Conservation (phyloP, 306 rosid species). For the Rosa persica region DNA sequence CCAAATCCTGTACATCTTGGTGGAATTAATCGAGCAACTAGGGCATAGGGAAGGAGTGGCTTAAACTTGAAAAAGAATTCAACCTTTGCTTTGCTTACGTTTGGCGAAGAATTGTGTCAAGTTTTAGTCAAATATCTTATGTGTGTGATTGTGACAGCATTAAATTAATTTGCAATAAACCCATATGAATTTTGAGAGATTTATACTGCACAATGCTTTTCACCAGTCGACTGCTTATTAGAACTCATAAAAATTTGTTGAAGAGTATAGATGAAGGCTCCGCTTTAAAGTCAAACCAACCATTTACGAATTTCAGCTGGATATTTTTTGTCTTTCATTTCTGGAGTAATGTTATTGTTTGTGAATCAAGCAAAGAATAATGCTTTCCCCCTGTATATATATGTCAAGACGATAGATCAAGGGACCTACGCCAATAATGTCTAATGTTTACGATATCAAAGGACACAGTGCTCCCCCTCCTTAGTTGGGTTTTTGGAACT, state of each 20-base stretch:
- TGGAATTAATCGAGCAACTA: background rate
- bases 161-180: background rate
- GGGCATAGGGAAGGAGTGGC: background rate
- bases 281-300: constrained; percentile 27
- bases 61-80: background rate
- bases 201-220: background rate
- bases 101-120: background rate
- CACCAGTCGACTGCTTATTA: background rate
- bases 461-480: background rate
- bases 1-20: background rate
- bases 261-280: constrained; percentile 17
- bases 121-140: background rate
- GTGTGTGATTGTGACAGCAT: background rate
- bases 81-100: background rate
- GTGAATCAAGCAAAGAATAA: background rate
- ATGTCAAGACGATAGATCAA: background rate
- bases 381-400: background rate
- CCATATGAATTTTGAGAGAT: background rate
- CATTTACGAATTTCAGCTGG: background rate
- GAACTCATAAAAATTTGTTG: background rate
- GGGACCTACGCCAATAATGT: background rate
- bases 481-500: no score
- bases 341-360: background rate
- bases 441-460: background rate
- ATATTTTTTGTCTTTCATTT: background rate